These are phyloP conservation scores for Marasmius fiardii DNA, from an alignment of 1,284 basidiomycete species.

Conservation along the genomic window DNA sequence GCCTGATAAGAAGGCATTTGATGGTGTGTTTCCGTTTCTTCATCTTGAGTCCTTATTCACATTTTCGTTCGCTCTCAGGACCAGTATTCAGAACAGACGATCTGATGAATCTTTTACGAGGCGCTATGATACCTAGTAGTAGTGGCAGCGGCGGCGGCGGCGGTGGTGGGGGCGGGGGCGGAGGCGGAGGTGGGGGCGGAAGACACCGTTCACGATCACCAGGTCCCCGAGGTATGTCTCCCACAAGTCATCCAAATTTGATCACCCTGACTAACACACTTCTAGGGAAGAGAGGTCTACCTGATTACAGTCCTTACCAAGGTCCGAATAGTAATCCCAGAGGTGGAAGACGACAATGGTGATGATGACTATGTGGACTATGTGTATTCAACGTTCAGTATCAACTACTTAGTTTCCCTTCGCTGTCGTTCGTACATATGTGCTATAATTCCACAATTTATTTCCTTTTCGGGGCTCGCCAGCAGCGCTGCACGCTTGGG, in stretches of 20 bases:
- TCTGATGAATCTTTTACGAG: constrained; percentile 75
- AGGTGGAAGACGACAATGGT: constrained; percentile 24
- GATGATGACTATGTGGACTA: not conserved
- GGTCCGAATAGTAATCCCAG: constrained; percentile 39
- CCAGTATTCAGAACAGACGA: constrained; percentile 87
- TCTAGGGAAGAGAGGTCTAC: constrained; percentile 54
- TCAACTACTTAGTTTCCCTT: no score
- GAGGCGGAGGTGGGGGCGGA: constrained; percentile 42
- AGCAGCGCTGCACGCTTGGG: no score
- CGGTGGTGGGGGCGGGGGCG: no score
- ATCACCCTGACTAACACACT: constrained; percentile 7
- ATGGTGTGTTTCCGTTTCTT: constrained; percentile 57
- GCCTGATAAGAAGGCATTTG: constrained; percentile 69
- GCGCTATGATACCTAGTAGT: constrained; percentile 69
- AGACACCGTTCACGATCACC: constrained; percentile 47
- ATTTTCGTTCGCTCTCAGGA: constrained; percentile 40
- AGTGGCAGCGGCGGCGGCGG: not conserved
- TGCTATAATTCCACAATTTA: no score
- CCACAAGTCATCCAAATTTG: constrained; percentile 1
- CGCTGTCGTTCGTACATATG: no score
- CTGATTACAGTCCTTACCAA: constrained; percentile 70
- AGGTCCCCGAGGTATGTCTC: not conserved
- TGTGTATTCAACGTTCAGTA: no score
- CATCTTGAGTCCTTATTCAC: constrained; percentile 11
- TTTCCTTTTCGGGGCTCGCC: no score